Evolutionary conservation across 2,329 filamentous ascomycete species (phyloP), one percentile per base, ranked within the genome.

Genomic region (Cordyceps militaris): DNA sequence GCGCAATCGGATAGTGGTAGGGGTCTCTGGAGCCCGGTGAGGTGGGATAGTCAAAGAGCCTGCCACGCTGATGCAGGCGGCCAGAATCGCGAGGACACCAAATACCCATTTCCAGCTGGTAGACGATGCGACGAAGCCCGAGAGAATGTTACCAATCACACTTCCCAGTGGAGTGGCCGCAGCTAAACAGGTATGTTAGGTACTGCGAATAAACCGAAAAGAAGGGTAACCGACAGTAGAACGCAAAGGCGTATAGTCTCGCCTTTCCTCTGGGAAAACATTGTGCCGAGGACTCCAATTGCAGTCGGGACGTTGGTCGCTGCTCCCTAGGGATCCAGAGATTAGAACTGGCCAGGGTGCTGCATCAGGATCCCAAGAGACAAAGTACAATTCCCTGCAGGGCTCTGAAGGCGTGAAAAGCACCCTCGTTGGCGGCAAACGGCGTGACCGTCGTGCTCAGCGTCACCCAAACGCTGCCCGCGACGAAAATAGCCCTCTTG

Each of bases 221-320:
- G 34, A 6, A 36, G 3, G 32, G 28, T 11, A n/a, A 36, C 67
- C 47, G 63, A 74, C 73, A 76, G 59, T 83, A 85, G 28, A 76
- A 74, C 21, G 78, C 78, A 61, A 87, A 85, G 1, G 83, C 82
- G 63, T 84, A 84, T 61, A 84, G 86, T 69, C 85, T 85, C 2
- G 81, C 78, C 62, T 79, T 81, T 0, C 83, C 81, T 0, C 82
- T 81, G 0, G 78, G 77, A 36, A 56, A 86, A 86, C 0, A 81
- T 84, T 1, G 79, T 78, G 0, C 82, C 83, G 7, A 87, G 68
- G 30, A 86, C 86, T 0, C 84, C 84, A 60, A 87, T 79, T 0
- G 83, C 83, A 0, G 83, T 85, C 0, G 84, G 83, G 1, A 86
- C 81, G 63, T 84, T 86, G 23, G 82, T 80, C 0, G 84, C 83